Conservation (phyloP, 2,329 filamentous ascomycete species). For the Ceratocystis cubensis region DNA sequence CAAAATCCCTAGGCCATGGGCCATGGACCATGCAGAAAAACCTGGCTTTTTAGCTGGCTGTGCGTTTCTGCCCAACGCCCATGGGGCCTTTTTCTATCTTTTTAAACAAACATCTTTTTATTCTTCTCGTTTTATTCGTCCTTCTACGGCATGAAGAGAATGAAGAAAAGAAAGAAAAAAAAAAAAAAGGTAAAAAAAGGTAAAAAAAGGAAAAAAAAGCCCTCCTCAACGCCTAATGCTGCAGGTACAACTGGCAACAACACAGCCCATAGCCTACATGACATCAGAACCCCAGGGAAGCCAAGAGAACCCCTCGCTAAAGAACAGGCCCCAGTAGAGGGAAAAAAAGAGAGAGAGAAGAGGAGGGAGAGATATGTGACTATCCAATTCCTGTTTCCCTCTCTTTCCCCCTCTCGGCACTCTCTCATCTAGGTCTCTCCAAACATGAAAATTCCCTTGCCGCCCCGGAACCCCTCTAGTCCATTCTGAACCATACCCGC, state of each 20-base stretch:
- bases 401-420: too few species aligned
- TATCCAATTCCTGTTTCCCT: too few species aligned
- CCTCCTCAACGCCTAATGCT: background rate
- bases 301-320: background rate
- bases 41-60: background rate
- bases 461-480: slow-evolving; percentile 67
- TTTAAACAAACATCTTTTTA: background rate
- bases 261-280: background rate
- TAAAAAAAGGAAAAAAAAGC: background rate
- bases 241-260: slow-evolving; percentile 17
- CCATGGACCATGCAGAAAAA: background rate
- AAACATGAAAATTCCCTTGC: slow-evolving; percentile 86
- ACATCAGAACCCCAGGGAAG: background rate
- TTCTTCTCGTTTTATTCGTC: background rate
- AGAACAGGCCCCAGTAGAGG: background rate
- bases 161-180: background rate
- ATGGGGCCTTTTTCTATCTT: background rate
- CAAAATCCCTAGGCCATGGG: background rate
- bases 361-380: too few species aligned
- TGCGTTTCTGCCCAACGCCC: slow-evolving; percentile 4
- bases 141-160: background rate
- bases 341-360: background rate
- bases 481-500: slow-evolving; percentile 69
- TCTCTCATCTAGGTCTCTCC: slow-evolving; percentile 37
- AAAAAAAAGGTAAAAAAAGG: background rate